Evolutionary conservation across 768 basidiomycete genomes (phyloP).

Genomic region (Pleurotus giganteus): DNA sequence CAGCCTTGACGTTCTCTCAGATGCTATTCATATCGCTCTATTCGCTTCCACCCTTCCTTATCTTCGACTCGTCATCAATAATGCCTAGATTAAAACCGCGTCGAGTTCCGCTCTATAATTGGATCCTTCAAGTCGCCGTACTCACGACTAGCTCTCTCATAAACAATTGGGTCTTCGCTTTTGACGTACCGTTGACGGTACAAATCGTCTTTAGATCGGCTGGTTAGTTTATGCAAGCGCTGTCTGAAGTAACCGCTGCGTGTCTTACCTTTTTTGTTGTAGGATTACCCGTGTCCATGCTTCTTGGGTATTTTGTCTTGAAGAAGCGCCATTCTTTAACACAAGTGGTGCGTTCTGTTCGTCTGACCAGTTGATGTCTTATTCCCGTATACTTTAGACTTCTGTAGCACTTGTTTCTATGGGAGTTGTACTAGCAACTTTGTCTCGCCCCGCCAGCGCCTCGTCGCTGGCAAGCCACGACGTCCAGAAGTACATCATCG

Average conservation of each 20-base stretch:
- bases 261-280: slow-evolving; percentile 9
- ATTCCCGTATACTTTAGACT: slow-evolving; percentile 32
- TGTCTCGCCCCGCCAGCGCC: slow-evolving; percentile 50
- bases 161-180: slow-evolving; percentile 82
- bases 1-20: slow-evolving; percentile 82
- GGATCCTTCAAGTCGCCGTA: slow-evolving; percentile 71
- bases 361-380: neutral
- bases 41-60: slow-evolving; percentile 62
- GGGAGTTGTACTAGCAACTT: slow-evolving; percentile 72
- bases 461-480: slow-evolving; percentile 24
- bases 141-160: slow-evolving; percentile 65
- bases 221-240: slow-evolving; percentile 37
- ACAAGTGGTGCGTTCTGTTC: slow-evolving; percentile 53
- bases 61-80: slow-evolving; percentile 27
- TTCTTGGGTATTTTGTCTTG: slow-evolving; percentile 61
- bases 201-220: slow-evolving; percentile 87
- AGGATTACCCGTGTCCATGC: slow-evolving; percentile 79
- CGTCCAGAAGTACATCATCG: slow-evolving; percentile 50
- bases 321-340: slow-evolving; percentile 54
- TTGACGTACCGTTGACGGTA: slow-evolving; percentile 71
- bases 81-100: slow-evolving; percentile 61
- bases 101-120: slow-evolving; percentile 63
- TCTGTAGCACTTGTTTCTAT: slow-evolving; percentile 66
- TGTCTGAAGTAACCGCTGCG: neutral
- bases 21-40: slow-evolving; percentile 75